Percentiles rank a stretch among this genome's conserved stretches.
Evolutionary conservation across 139 green algal genomes (phyloP).

Genomic region (Trebouxia sp.): DNA sequence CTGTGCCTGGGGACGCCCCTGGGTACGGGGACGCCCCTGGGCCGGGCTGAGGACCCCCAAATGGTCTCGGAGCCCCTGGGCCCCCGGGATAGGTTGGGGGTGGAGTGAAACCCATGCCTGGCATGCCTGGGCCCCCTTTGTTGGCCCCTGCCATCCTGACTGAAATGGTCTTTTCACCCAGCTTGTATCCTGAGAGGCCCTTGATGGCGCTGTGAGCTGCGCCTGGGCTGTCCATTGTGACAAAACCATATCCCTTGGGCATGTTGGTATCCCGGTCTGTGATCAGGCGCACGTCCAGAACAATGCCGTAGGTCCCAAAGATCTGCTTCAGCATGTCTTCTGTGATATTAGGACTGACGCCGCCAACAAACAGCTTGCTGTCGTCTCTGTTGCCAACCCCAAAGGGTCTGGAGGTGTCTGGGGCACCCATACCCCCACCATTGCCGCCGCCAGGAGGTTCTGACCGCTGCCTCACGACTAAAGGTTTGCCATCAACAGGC

Average conservation of each 20-base stretch:
- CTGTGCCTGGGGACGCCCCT: no score
- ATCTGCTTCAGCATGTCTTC: slow-evolving; percentile 34
- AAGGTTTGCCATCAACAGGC: slow-evolving; percentile 6
- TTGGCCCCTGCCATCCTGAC: slow-evolving; percentile 25
- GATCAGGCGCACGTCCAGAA: slow-evolving; percentile 53
- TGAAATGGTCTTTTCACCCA: background rate
- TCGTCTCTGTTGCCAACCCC: slow-evolving; percentile 30
- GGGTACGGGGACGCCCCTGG: no score
- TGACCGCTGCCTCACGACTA: slow-evolving; percentile 5
- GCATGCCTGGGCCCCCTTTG: background rate
- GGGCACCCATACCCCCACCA: background rate
- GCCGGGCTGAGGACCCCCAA: background rate
- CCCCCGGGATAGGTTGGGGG: background rate
- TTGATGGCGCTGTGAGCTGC: slow-evolving; percentile 34
- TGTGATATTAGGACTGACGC: slow-evolving; percentile 33
- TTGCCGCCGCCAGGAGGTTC: background rate
- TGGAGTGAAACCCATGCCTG: slow-evolving; percentile 36
- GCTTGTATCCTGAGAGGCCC: slow-evolving; percentile 6
- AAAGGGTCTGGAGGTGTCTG: background rate
- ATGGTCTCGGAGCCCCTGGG: background rate
- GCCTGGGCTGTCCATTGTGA: slow-evolving; percentile 48
- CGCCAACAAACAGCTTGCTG: slow-evolving; percentile 53
- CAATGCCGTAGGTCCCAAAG: slow-evolving; percentile 46
- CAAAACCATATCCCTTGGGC: slow-evolving; percentile 64
- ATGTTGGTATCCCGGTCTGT: slow-evolving; percentile 51